Evolutionary conservation across 2,329 filamentous ascomycete genomes (phyloP).

Genomic region (Scedosporium aurantiacum): DNA sequence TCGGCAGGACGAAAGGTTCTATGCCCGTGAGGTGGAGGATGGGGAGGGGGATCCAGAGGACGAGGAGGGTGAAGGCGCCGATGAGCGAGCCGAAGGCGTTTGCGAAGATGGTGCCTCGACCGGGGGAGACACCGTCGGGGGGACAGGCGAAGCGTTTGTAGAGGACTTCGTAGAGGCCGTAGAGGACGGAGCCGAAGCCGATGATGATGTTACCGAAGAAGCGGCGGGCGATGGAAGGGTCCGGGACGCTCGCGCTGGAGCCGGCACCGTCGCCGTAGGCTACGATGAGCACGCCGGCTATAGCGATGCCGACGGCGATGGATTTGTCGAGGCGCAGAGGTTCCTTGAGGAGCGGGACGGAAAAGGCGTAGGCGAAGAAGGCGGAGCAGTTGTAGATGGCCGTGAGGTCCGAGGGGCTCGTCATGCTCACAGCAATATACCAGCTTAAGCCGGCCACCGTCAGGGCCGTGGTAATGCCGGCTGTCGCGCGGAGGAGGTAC

Average conservation of each 20-base stretch:
- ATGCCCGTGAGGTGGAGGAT: slow-evolving; percentile 67
- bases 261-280: slow-evolving; percentile 67
- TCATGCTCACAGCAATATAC: slow-evolving; percentile 92
- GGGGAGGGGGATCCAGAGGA: slow-evolving; percentile 88
- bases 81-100: slow-evolving; percentile 86
- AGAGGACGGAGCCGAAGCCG: slow-evolving; percentile 78
- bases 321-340: slow-evolving; percentile 76
- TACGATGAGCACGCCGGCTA: slow-evolving; percentile 83
- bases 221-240: slow-evolving; percentile 43
- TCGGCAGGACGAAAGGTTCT: slow-evolving; percentile 75
- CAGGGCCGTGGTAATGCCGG: slow-evolving; percentile 71
- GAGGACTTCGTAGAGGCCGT: slow-evolving; percentile 92
- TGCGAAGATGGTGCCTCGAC: slow-evolving; percentile 91
- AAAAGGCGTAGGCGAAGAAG: slow-evolving; percentile 97
- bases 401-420: slow-evolving; percentile 84
- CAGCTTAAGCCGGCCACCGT: slow-evolving; percentile 87
- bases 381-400: slow-evolving; percentile 99
- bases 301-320: slow-evolving; percentile 74
- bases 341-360: slow-evolving; percentile 79
- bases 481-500: slow-evolving; percentile 72
- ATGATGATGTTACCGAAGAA: slow-evolving; percentile 86
- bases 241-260: slow-evolving; percentile 35
- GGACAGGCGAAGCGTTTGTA: slow-evolving; percentile 93
- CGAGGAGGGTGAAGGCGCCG: slow-evolving; percentile 70
- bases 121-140: slow-evolving; percentile 72